These are phyloP conservation scores for Cutaneotrichosporon sp. DNA, from an alignment of 1,284 basidiomycete genomes.

Conservation along the genomic window DNA sequence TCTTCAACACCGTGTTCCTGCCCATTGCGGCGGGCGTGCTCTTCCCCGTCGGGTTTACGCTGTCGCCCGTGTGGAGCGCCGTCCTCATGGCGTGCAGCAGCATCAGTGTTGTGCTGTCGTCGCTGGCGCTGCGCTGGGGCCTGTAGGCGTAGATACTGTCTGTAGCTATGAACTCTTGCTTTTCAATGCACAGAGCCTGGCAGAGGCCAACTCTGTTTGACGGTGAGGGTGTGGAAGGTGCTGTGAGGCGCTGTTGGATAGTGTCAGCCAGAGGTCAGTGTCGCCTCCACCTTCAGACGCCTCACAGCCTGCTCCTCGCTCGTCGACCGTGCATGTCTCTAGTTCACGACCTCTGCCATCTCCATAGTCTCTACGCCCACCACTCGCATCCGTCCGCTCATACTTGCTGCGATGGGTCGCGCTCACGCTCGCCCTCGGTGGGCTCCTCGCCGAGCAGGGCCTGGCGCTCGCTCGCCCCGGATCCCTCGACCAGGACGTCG, in stretches of 20 bases:
- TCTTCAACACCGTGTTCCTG: slow-evolving; percentile 91
- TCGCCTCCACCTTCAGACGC: too few relatives aligned
- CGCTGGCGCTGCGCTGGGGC: slow-evolving; percentile 84
- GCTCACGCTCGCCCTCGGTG: background rate
- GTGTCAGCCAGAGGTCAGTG: too few relatives aligned
- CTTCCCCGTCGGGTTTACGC: slow-evolving; percentile 77
- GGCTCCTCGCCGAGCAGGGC: background rate
- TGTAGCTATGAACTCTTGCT: background rate
- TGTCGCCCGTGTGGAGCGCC: slow-evolving; percentile 97
- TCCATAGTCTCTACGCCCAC: too few relatives aligned
- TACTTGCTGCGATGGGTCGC: background rate
- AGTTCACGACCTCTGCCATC: too few relatives aligned
- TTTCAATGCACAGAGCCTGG: too few relatives aligned
- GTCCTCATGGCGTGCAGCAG: slow-evolving; percentile 98
- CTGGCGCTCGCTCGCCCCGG: background rate
- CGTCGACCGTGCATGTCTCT: too few relatives aligned
- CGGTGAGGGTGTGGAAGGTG: too few relatives aligned
- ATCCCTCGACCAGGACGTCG: background rate
- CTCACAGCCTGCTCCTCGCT: too few relatives aligned
- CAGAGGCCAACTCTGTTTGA: too few relatives aligned
- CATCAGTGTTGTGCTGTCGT: slow-evolving; percentile 93
- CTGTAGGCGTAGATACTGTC: slow-evolving; percentile 51
- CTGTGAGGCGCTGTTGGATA: too few relatives aligned
- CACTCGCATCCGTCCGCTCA: too few relatives aligned
- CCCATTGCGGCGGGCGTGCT: slow-evolving; percentile 98